Evolutionary conservation across 2,329 filamentous ascomycete species (phyloP).

Genomic region (Exophiala lecanii-corni): DNA sequence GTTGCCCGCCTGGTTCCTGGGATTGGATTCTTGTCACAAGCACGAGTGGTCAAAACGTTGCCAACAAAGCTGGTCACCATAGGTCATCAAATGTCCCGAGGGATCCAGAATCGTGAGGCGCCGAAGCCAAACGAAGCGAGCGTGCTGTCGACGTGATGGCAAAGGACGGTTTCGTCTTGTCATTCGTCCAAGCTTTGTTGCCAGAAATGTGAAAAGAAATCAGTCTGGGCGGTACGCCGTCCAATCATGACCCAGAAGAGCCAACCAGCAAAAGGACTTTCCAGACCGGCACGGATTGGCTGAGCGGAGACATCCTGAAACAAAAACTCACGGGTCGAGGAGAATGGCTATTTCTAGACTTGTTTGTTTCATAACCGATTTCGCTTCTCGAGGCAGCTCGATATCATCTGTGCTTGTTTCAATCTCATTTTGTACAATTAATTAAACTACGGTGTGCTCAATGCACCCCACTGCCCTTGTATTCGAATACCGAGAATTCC

Average conservation of each 20-base stretch:
- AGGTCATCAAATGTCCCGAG: conserved; percentile 12
- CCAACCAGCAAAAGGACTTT: no score
- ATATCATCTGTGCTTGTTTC: no score
- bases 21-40: conserved; percentile 6
- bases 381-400: no score
- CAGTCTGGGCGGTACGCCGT: not conserved
- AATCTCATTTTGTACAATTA: no score
- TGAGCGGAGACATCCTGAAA: no score
- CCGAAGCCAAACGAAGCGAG: conserved; percentile 14
- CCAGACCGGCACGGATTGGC: no score
- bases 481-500: no score
- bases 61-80: conserved; percentile 15
- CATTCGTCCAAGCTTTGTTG: conserved; percentile 8
- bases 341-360: no score
- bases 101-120: conserved; percentile 14
- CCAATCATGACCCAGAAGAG: not conserved
- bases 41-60: conserved; percentile 20
- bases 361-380: no score
- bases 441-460: no score
- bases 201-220: conserved; percentile 11
- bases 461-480: no score
- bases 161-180: conserved; percentile 6
- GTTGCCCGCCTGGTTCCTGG: conserved; percentile 2
- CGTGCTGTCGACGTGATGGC: conserved; percentile 6
- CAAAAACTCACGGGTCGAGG: no score